Evolutionary conservation across 345 rosid species (phyloP), one percentile per base, ranked within the genome.

Genomic region (Lumnitzera racemosa): DNA sequence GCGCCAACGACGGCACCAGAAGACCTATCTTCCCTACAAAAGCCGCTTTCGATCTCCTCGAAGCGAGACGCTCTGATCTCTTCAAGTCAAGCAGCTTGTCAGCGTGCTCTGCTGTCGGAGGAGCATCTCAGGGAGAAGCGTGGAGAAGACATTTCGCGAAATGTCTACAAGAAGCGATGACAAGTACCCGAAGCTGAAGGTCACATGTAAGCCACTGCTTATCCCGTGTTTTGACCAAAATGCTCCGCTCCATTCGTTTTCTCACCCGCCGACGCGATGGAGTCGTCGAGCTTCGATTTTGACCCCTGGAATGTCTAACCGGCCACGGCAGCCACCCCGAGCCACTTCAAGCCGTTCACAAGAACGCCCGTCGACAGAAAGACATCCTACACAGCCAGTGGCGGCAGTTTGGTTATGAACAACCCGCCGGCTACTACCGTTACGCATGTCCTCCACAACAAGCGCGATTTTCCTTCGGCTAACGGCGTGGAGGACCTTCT

Each of bases 401-500:
- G 89, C 71, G 99, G 99, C 12, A 96, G 99, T 4, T 62, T 94
- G 24, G 97, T 87, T 66, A 94, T 94, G 99, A 94, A 94, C 81
- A 94, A 94, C 52, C 99, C 99, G n/a, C 71, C 96, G 2, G 89
- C 95, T 2, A 96, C 96, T 0, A 97, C 95, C 47, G 87, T 88
- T 24, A 94, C 97, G 15, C 99, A 94, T 71, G 99, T 89, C 56
- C 83, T 94, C 52, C 99, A 94, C 70, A 94, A 94, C 89, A 94
- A 90, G 74, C 78, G 87, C 16, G 99, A 88, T 63, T 94, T 94
- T 68, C 99, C 99, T 15, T 66, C 80, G 0, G 95, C 80, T 27
- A 87, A 80, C 70, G 67, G 96, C 76, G 91, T 94, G 11, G 96
- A 94, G 67, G 99, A 90, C 75, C 80, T 94, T 64, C 66, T 94